A percentile compares a stretch with the other conserved stretches of the same genome.
Evolutionary conservation across 441 rosid species (phyloP).

Genomic region (Caryocar brasiliense): DNA sequence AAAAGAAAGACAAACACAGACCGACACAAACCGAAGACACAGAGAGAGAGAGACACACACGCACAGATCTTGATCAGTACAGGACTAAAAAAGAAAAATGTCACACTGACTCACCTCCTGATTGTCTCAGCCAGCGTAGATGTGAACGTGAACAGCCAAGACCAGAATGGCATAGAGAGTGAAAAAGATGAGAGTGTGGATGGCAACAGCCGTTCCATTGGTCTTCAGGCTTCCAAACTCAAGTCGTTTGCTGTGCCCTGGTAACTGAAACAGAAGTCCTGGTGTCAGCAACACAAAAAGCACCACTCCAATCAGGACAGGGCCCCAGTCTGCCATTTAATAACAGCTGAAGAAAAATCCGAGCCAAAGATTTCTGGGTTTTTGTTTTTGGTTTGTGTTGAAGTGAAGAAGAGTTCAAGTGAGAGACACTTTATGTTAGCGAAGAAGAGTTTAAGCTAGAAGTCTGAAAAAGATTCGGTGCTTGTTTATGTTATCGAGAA

Average conservation of each 20-base stretch:
- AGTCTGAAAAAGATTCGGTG: not conserved
- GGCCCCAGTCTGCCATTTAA: slow-evolving; percentile 89
- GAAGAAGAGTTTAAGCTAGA: not conserved
- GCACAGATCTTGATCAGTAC: slow-evolving; percentile 1
- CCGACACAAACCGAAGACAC: too few species aligned
- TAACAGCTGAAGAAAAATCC: not conserved
- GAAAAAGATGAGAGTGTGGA: slow-evolving; percentile 81
- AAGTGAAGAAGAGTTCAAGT: too few species aligned
- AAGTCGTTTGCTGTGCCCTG: slow-evolving; percentile 48
- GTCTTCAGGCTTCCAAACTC: slow-evolving; percentile 85
- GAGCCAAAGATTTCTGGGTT: not conserved
- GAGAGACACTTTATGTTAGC: too few species aligned
- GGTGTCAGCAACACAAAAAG: slow-evolving; percentile 74
- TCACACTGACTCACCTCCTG: slow-evolving; percentile 6
- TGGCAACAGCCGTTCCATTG: slow-evolving; percentile 69
- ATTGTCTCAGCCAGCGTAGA: slow-evolving; percentile 51
- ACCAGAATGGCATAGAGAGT: slow-evolving; percentile 56
- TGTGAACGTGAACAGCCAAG: slow-evolving; percentile 65
- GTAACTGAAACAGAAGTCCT: slow-evolving; percentile 68
- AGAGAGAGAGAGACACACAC: not conserved
- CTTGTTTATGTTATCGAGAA: too few species aligned
- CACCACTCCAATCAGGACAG: slow-evolving; percentile 70
- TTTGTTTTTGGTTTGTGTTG: not conserved
- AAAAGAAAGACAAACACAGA: not conserved
- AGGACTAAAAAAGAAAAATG: not conserved